Conservation (phyloP, 2,329 filamentous ascomycete species). For the Verticillium dahliae region DNA sequence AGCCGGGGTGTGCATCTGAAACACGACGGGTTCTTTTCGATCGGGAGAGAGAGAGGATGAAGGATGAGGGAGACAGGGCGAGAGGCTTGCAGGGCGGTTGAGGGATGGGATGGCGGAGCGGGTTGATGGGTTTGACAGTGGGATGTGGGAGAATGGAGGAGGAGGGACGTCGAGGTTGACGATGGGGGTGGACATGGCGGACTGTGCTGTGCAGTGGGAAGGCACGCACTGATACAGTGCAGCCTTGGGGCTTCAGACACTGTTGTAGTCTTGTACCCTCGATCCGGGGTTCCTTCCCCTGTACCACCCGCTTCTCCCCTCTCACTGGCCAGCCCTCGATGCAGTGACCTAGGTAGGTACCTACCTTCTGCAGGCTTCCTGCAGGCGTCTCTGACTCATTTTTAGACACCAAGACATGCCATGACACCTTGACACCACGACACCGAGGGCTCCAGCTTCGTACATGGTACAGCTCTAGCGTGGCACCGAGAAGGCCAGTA, state of each 20-base stretch:
- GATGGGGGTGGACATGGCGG: not conserved
- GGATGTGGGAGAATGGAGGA: not conserved
- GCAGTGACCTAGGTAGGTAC: slow-evolving; percentile 5
- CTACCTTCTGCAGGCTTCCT: too few relatives aligned
- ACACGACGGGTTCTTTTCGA: not conserved
- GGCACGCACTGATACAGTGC: not conserved
- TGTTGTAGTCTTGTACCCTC: slow-evolving; percentile 3
- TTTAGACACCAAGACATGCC: slow-evolving; percentile 19
- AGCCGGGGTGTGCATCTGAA: not conserved
- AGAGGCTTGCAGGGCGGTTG: not conserved
- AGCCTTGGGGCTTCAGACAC: not conserved
- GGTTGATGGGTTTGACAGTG: not conserved
- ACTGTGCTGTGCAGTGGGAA: not conserved
- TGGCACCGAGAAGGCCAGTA: not conserved
- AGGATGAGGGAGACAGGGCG: not conserved
- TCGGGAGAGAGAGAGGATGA: not conserved
- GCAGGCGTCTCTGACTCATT: slow-evolving; percentile 22
- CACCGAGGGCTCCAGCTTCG: not conserved
- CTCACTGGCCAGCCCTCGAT: slow-evolving; percentile 3
- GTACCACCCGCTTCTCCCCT: slow-evolving; percentile 10
- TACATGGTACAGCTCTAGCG: slow-evolving; percentile 8
- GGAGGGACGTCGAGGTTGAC: not conserved
- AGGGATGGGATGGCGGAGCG: not conserved
- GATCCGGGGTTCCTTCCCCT: not conserved
- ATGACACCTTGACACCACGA: not conserved